Conservation (phyloP, 2,329 filamentous ascomycete genomes). For the Phoma herbarum region DNA sequence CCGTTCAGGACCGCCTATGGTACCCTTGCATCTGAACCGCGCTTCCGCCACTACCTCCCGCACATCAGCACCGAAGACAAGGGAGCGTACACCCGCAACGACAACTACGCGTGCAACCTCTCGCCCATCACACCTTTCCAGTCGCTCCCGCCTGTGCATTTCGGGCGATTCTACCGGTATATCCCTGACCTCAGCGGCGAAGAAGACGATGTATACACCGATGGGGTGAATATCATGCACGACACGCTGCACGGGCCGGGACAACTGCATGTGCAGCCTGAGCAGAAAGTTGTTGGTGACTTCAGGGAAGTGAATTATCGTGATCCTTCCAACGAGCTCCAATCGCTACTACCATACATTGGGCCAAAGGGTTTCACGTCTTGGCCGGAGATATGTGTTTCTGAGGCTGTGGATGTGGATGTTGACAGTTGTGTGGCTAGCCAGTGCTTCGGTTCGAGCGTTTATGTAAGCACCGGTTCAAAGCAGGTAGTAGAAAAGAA, state of each 20-base stretch:
- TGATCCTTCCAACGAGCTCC: not conserved
- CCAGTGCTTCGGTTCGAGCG: not conserved
- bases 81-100: not conserved
- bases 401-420: not conserved
- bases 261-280: not conserved
- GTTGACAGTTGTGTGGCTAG: not conserved
- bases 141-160: not conserved
- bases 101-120: not conserved
- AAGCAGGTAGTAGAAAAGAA: not conserved
- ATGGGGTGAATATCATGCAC: not conserved
- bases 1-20: not conserved
- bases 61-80: slow-evolving; percentile 5
- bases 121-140: not conserved
- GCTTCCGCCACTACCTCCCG: slow-evolving; percentile 4
- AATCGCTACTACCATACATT: not conserved
- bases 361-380: not conserved
- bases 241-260: not conserved
- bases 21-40: not conserved
- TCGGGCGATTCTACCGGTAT: not conserved
- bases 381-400: too few species aligned
- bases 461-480: not conserved
- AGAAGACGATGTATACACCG: not conserved
- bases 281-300: not conserved
- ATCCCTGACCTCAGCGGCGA: not conserved
- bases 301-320: not conserved